Evolutionary conservation across 805 yeast species (phyloP).

Genomic region (Teunomyces stri): DNA sequence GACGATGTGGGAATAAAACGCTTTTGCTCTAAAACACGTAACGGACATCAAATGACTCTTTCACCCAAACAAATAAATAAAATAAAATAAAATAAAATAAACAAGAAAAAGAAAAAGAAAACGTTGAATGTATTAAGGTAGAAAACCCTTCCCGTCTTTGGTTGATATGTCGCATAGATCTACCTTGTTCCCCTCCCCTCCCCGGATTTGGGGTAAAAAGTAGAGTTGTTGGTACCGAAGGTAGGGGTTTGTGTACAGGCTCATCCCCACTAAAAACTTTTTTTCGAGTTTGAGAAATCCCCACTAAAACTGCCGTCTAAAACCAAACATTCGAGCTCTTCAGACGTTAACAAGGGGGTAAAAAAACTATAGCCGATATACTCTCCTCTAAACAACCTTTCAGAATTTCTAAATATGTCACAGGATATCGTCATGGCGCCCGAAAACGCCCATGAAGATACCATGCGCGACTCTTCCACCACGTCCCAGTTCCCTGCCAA

Average conservation of each 20-base stretch:
- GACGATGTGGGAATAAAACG: no score
- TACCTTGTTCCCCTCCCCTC: background rate
- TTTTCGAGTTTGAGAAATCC: constrained; percentile 1
- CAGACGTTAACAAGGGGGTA: background rate
- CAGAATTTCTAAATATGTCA: background rate
- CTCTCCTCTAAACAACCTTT: background rate
- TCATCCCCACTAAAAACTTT: constrained; percentile 4
- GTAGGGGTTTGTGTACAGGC: background rate
- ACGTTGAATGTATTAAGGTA: no score
- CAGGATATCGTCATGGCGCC: background rate
- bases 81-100: no score
- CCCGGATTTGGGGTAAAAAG: constrained; percentile 1
- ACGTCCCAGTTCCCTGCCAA: background rate
- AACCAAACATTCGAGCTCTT: background rate
- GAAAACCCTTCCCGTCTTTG: background rate
- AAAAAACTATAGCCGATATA: background rate
- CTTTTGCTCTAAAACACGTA: no score
- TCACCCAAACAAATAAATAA: no score
- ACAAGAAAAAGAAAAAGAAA: no score
- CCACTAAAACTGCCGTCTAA: constrained; percentile 1
- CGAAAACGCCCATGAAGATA: background rate
- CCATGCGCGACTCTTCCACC: background rate
- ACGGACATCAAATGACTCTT: no score
- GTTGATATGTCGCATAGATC: background rate
- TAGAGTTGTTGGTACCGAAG: background rate